Evolutionary conservation across 192 early-diverging fungal genomes (phyloP), one percentile per base, ranked within the genome.

Genomic region (Coemansia sp.): DNA sequence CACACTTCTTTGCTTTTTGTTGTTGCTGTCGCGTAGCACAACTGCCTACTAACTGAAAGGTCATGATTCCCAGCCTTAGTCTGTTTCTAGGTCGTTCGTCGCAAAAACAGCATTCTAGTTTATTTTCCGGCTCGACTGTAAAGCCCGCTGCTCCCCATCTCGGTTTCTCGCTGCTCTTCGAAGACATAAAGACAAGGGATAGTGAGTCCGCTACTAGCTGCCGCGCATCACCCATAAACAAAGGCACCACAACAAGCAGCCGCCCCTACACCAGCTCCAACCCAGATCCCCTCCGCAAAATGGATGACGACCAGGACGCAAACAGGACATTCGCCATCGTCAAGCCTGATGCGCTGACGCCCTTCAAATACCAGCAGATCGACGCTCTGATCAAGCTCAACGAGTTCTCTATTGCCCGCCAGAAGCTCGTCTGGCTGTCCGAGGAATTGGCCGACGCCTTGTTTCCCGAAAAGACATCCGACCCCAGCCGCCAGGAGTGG

Each of bases 311-410:
- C 43, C 49, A 53, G 37, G 60, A 39, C 29, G 66, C 71, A 29
- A 63, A 84, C 69, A 69, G 73, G 43, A 86, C 86, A 10, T 79
- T 87, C 58, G 86, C 86, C 45, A 56, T 87, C 23, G 80, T 87
- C 70, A 86, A 85, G 69, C 86, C 86, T 28, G 86, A 87, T 58
- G 85, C 79, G 33, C 72, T 84, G 71, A 74, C 67, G n/a, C 70
- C 76, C 12, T 65, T 70, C 64, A 80, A 85, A 65, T 81, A 72
- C 71, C 78, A 77, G 74, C 73, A 84, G 40, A 75, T 84, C 67
- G 71, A 84, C 20, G 79, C 78, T 2, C 71, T 84, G 43, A 72
- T 84, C 64, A 77, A 81, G 62, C 78, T 84, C 61, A 80, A 80
- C 63, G 74, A 84, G 70, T 81, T 84, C 52, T 68, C 85, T 61